Conservation (phyloP, 192 early-diverging fungal genomes). For the Rhizophagus clarus region DNA sequence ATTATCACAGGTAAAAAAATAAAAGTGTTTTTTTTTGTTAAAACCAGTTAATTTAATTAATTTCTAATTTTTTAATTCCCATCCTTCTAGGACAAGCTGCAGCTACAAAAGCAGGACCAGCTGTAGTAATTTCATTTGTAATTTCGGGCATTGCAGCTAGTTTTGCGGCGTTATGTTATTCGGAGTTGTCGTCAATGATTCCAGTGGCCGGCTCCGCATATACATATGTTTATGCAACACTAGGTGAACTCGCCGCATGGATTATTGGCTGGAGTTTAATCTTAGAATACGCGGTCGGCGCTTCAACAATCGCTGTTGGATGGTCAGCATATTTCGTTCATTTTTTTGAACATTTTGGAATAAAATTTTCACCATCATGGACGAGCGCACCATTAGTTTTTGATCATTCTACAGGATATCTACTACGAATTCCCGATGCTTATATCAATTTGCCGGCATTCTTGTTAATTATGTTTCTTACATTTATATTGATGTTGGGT, state of each 20-base stretch:
- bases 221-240: constrained; percentile 81
- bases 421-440: constrained; percentile 34
- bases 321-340: constrained; percentile 82
- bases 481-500: constrained; percentile 68
- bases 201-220: constrained; percentile 88
- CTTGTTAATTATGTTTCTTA: constrained; percentile 64
- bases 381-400: constrained; percentile 75
- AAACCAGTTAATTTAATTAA: background rate
- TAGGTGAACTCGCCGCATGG: constrained; percentile 89
- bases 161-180: constrained; percentile 81
- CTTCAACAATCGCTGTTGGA: constrained; percentile 76
- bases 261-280: constrained; percentile 91
- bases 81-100: constrained; percentile 63
- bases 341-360: constrained; percentile 65
- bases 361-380: constrained; percentile 53
- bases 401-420: background rate
- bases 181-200: constrained; percentile 86
- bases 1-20: constrained; percentile 63
- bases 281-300: constrained; percentile 85
- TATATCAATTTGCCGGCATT: constrained; percentile 81
- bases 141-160: constrained; percentile 75
- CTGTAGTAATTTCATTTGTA: constrained; percentile 78
- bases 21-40: background rate
- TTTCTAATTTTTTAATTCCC: background rate
- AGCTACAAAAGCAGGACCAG: constrained; percentile 76